Percentiles rank a stretch among this genome's conserved stretches.
Conservation (phyloP, 2,329 filamentous ascomycete genomes). For the Phoma sp. region DNA sequence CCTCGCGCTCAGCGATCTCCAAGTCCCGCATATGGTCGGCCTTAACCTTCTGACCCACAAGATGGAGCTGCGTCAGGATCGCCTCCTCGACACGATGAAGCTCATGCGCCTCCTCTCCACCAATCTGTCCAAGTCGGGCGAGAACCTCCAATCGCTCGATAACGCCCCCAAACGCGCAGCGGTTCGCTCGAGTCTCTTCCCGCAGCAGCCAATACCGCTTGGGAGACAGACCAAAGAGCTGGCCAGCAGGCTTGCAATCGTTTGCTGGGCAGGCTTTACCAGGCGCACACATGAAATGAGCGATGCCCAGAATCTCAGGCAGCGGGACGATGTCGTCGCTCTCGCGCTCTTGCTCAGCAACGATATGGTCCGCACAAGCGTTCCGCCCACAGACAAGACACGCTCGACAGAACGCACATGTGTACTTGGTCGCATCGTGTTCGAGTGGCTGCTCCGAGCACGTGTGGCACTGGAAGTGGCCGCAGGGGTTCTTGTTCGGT, state of each 20-base stretch:
- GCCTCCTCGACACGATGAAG: no score
- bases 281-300: no score
- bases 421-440: not conserved
- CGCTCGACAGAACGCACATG: not conserved
- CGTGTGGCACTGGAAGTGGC: not conserved
- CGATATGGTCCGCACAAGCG: not conserved
- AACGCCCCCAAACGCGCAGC: not conserved
- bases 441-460: not conserved
- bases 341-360: not conserved
- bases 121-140: no score
- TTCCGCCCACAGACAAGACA: slow-evolving; percentile 1
- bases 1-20: no score
- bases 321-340: no score
- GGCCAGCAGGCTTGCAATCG: not conserved
- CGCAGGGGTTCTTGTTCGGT: slow-evolving; percentile 3
- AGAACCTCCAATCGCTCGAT: not conserved
- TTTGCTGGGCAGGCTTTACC: no score
- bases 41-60: no score
- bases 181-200: not conserved
- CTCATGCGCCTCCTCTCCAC: no score
- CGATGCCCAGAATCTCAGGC: no score
- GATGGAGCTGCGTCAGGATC: no score
- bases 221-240: not conserved
- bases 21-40: no score
- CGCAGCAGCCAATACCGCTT: slow-evolving; percentile 2